phyloP scores from a whole-genome alignment of 2,329 filamentous ascomycete genomes.

The Penicillium sp. region DNA sequence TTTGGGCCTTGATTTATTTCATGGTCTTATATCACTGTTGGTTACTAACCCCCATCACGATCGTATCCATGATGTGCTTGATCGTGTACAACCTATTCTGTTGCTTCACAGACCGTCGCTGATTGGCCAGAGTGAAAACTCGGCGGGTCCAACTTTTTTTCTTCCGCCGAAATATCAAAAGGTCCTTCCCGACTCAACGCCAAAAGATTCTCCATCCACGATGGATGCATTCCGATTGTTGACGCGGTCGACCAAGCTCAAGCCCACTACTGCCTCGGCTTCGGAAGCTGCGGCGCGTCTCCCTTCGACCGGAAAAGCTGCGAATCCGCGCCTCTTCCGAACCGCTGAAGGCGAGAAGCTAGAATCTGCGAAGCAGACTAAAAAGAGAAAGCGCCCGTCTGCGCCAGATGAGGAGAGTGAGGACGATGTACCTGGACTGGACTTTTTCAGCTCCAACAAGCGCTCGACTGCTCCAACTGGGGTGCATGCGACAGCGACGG shows the following conservation, averaged over 20 bases:
- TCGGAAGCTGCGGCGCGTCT: slow-evolving; percentile 31
- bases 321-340: slow-evolving; percentile 40
- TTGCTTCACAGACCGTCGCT: slow-evolving; percentile 12
- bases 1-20: too few species aligned
- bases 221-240: slow-evolving; percentile 50
- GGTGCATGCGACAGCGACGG: slow-evolving; percentile 15
- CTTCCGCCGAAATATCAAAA: slow-evolving; percentile 20
- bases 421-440: slow-evolving; percentile 30
- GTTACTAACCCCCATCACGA: neutral
- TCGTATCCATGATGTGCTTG: neutral
- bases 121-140: slow-evolving; percentile 35
- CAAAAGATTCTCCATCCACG: slow-evolving; percentile 10
- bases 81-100: neutral
- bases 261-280: slow-evolving; percentile 28
- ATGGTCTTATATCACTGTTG: neutral
- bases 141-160: slow-evolving; percentile 29
- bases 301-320: slow-evolving; percentile 42
- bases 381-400: slow-evolving; percentile 39
- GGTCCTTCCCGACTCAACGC: slow-evolving; percentile 11
- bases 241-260: slow-evolving; percentile 46
- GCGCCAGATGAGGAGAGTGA: slow-evolving; percentile 22
- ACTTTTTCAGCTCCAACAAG: slow-evolving; percentile 39
- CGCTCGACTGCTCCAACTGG: slow-evolving; percentile 19
- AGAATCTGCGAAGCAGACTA: slow-evolving; percentile 28
- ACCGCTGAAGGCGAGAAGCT: slow-evolving; percentile 30